Conservation (phyloP, 805 yeast species). For the Sungouiozyma intestinalis region DNA sequence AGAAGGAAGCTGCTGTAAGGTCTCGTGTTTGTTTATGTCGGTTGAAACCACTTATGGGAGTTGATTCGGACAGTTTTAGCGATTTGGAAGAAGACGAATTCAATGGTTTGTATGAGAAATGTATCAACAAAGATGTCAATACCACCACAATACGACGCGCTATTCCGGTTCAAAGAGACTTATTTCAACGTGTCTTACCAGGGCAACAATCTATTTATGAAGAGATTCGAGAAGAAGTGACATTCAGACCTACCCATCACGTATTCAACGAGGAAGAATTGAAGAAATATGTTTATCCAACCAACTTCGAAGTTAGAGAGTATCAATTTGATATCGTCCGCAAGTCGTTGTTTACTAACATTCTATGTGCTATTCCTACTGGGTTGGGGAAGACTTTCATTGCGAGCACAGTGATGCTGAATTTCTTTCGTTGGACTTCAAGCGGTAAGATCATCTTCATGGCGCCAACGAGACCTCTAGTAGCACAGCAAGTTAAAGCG, state of each 20-base stretch:
- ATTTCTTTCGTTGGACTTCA: conserved; percentile 78
- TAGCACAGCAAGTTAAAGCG: conserved; percentile 92
- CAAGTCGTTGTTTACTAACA: conserved; percentile 60
- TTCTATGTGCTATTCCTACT: conserved; percentile 88
- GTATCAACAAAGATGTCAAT: conserved; percentile 25
- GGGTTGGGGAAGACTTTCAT: conserved; percentile 96
- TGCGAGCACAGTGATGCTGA: conserved; percentile 88
- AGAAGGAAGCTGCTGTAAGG: neutral
- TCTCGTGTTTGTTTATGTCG: neutral
- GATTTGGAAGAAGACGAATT: conserved; percentile 24
- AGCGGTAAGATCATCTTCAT: conserved; percentile 74
- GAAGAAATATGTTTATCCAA: conserved; percentile 63
- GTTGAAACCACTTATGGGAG: conserved; percentile 1
- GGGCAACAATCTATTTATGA: conserved; percentile 28
- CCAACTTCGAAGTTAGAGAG: conserved; percentile 73
- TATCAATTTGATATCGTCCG: conserved; percentile 78
- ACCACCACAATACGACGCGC: conserved; percentile 24
- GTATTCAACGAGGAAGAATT: conserved; percentile 33
- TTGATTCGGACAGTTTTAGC: conserved; percentile 9
- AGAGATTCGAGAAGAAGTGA: conserved; percentile 28
- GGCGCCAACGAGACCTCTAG: conserved; percentile 96
- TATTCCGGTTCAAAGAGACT: conserved; percentile 29
- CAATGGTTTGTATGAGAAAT: conserved; percentile 24
- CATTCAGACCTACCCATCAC: conserved; percentile 42
- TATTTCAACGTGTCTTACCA: conserved; percentile 25